These are phyloP conservation scores for Debaryomycetaceae sp. DNA, from an alignment of 1,139 yeast species.

Conservation along the genomic window DNA sequence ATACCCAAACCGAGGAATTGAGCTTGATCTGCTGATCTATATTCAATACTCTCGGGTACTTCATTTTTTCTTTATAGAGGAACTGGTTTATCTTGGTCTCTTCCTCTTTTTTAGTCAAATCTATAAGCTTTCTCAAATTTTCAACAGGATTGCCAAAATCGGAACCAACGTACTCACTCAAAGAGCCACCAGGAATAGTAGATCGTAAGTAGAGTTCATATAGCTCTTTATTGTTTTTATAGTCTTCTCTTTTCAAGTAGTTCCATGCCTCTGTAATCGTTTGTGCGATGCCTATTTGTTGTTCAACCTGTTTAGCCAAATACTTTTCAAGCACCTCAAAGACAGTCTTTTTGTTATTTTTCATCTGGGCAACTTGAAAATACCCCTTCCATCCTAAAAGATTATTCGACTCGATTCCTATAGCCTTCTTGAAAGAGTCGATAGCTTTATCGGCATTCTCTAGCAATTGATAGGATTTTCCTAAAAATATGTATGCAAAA, in stretches of 20 bases:
- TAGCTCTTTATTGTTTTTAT: constrained; percentile 26
- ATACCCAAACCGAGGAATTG: constrained; percentile 47
- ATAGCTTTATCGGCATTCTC: constrained; percentile 43
- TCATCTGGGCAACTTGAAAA: constrained; percentile 36
- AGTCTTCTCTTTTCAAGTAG: constrained; percentile 38
- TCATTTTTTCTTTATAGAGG: constrained; percentile 36
- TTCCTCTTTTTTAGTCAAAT: constrained; percentile 43
- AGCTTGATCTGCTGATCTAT: constrained; percentile 29
- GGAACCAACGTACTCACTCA: constrained; percentile 56
- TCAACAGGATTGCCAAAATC: constrained; percentile 47
- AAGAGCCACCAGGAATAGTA: constrained; percentile 60
- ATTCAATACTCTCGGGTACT: constrained; percentile 32
- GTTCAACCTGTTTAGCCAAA: constrained; percentile 23
- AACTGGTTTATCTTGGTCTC: constrained; percentile 24
- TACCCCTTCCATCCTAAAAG: constrained; percentile 82
- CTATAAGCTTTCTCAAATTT: constrained; percentile 50
- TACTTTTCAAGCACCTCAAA: constrained; percentile 40
- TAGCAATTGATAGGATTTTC: constrained; percentile 52
- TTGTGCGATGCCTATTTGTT: constrained; percentile 42
- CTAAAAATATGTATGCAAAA: constrained; percentile 63
- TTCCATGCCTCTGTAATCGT: constrained; percentile 43
- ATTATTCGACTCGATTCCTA: constrained; percentile 50
- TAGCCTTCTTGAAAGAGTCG: constrained; percentile 51
- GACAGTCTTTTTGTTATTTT: constrained; percentile 41
- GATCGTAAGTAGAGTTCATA: constrained; percentile 48